Conservation (phyloP, 2,329 filamentous ascomycete species). For the Ophiocordyceps australis region DNA sequence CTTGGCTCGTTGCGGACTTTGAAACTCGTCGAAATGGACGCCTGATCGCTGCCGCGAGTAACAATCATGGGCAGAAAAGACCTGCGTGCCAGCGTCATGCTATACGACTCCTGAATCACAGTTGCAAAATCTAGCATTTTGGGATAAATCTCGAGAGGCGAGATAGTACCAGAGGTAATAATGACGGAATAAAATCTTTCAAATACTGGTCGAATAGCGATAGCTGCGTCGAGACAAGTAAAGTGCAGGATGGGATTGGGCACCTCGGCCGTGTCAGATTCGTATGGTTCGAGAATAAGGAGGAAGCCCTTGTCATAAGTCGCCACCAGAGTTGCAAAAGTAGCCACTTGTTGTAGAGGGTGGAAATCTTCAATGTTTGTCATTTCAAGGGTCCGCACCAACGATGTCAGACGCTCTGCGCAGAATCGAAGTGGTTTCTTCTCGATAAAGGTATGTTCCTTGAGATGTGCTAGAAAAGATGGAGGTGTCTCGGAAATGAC, state of each 20-base stretch:
- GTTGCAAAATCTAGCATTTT: constrained; percentile 93
- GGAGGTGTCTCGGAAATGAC: constrained; percentile 94
- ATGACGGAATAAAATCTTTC: constrained; percentile 96
- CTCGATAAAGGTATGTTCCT: constrained; percentile 94
- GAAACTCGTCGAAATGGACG: constrained; percentile 82
- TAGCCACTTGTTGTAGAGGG: constrained; percentile 89
- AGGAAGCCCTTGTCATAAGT: constrained; percentile 96
- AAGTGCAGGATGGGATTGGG: constrained; percentile 96
- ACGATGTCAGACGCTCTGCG: constrained; percentile 80
- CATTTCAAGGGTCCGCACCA: constrained; percentile 86
- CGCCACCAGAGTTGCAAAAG: constrained; percentile 86
- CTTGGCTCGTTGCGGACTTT: constrained; percentile 89
- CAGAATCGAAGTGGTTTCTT: constrained; percentile 91
- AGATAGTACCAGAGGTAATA: constrained; percentile 94
- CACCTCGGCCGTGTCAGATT: constrained; percentile 87
- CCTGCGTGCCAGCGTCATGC: constrained; percentile 81
- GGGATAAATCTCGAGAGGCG: constrained; percentile 94
- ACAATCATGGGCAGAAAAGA: constrained; percentile 99
- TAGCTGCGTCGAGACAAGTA: constrained; percentile 89
- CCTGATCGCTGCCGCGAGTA: constrained; percentile 85
- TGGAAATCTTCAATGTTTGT: constrained; percentile 98
- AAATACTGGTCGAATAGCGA: constrained; percentile 94
- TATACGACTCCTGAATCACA: constrained; percentile 91
- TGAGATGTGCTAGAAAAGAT: constrained; percentile 82
- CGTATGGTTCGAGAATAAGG: constrained; percentile 91